Evolutionary conservation across 1,139 yeast genomes (phyloP).

Genomic region (Yarrowia galli): DNA sequence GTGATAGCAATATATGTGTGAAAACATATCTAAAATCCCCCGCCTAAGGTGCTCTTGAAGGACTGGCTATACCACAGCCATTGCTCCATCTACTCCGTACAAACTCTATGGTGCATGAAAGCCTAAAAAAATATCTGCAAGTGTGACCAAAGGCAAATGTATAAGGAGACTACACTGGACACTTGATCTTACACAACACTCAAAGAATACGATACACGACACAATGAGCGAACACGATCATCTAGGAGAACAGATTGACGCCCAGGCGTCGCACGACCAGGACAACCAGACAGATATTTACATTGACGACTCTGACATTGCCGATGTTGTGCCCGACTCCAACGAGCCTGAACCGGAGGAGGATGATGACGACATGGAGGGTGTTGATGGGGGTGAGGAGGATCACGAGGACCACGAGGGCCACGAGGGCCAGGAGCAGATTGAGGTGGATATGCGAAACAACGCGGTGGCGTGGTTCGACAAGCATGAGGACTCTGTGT

Average conservation of each 20-base stretch:
- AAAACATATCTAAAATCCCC: too few species aligned
- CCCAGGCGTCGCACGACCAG: slow-evolving; percentile 25
- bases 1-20: too few species aligned
- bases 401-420: slow-evolving; percentile 44
- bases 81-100: slow-evolving; percentile 1
- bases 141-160: slow-evolving; percentile 14
- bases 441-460: slow-evolving; percentile 81
- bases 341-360: slow-evolving; percentile 42
- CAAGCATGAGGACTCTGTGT: slow-evolving; percentile 83
- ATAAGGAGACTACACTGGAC: neutral
- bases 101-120: slow-evolving; percentile 13
- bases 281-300: slow-evolving; percentile 13
- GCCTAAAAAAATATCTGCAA: slow-evolving; percentile 36
- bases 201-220: too few species aligned
- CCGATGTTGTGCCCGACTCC: slow-evolving; percentile 47
- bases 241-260: slow-evolving; percentile 5
- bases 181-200: neutral
- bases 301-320: slow-evolving; percentile 45
- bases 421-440: slow-evolving; percentile 58
- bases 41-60: too few species aligned
- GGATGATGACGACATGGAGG: slow-evolving; percentile 41
- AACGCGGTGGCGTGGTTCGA: slow-evolving; percentile 92
- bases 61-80: too few species aligned
- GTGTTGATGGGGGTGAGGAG: slow-evolving; percentile 39
- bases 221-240: slow-evolving; percentile 2